phyloP scores from a whole-genome alignment of 202 grass and related monocot genomes.

The Panicum virgatum region DNA sequence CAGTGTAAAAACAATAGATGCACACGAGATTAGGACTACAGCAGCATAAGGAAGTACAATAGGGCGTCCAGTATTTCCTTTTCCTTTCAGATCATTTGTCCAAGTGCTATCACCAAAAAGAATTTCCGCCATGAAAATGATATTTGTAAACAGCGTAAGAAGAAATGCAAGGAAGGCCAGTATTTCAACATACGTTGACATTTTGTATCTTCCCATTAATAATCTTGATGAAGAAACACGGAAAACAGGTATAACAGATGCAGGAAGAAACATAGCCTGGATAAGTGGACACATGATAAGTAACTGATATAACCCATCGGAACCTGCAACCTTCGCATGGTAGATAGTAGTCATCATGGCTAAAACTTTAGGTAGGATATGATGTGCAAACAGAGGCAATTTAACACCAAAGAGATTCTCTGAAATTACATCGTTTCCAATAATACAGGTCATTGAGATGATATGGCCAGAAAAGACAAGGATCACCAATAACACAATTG shows the following conservation, averaged over 20 bases:
- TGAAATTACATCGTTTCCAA: slow-evolving; percentile 49
- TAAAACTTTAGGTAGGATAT: slow-evolving; percentile 62
- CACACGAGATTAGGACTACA: slow-evolving; percentile 58
- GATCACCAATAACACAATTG: slow-evolving; percentile 66
- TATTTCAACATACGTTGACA: slow-evolving; percentile 58
- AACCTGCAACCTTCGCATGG: slow-evolving; percentile 53
- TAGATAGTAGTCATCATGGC: slow-evolving; percentile 60
- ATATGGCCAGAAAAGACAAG: slow-evolving; percentile 79
- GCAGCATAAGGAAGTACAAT: slow-evolving; percentile 49
- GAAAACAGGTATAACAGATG: slow-evolving; percentile 73
- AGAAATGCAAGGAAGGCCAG: slow-evolving; percentile 69
- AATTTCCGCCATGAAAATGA: slow-evolving; percentile 76
- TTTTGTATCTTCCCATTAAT: slow-evolving; percentile 69
- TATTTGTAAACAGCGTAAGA: slow-evolving; percentile 61
- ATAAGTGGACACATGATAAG: slow-evolving; percentile 67
- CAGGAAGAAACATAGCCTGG: slow-evolving; percentile 84
- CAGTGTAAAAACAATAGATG: slow-evolving; percentile 57
- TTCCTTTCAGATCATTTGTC: slow-evolving; percentile 71
- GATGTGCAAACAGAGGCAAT: slow-evolving; percentile 41
- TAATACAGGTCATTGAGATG: slow-evolving; percentile 59
- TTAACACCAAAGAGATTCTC: slow-evolving; percentile 66
- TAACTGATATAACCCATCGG: slow-evolving; percentile 77
- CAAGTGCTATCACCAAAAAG: slow-evolving; percentile 83
- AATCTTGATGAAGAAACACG: slow-evolving; percentile 71
- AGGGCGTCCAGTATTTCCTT: slow-evolving; percentile 53